Percentiles rank a stretch among this genome's conserved stretches.
Conservation (phyloP, 1,139 yeast species). For the Suhomyces ambrosiae region DNA sequence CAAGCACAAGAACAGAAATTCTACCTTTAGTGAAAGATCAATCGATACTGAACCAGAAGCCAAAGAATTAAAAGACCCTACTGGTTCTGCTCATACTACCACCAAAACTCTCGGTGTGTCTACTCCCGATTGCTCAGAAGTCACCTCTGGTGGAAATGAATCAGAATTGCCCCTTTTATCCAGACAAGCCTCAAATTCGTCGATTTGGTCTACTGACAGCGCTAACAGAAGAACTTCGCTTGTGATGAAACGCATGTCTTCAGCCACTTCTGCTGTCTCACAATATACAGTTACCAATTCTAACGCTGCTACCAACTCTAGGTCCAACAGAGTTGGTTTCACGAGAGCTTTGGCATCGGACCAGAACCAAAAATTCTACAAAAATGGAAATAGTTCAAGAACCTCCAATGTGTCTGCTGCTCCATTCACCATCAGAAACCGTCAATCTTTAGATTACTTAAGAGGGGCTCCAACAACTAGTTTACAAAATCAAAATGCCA, state of each 20-base stretch:
- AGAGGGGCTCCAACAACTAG: slow-evolving; percentile 15
- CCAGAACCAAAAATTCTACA: slow-evolving; percentile 27
- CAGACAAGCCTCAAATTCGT: slow-evolving; percentile 36
- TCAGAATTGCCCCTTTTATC: slow-evolving; percentile 23
- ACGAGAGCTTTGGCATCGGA: slow-evolving; percentile 46
- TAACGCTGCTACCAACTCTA: slow-evolving; percentile 1
- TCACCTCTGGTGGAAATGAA: slow-evolving; percentile 11
- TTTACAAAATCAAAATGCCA: slow-evolving; percentile 5
- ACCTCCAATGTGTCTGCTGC: slow-evolving; percentile 19
- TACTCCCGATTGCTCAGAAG: slow-evolving; percentile 9
- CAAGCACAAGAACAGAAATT: slow-evolving; percentile 12
- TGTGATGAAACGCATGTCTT: slow-evolving; percentile 34
- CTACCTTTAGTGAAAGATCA: slow-evolving; percentile 13
- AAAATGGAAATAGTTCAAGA: slow-evolving; percentile 27
- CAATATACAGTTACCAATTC: slow-evolving; percentile 26
- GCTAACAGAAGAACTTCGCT: slow-evolving; percentile 30
- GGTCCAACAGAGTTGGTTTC: slow-evolving; percentile 39
- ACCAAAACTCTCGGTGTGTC: slow-evolving; percentile 9
- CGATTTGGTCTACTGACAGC: slow-evolving; percentile 45
- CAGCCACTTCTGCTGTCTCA: slow-evolving; percentile 36
- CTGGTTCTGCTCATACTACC: slow-evolving; percentile 10
- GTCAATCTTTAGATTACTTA: slow-evolving; percentile 36
- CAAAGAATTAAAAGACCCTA: slow-evolving; percentile 11
- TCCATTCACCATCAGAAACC: slow-evolving; percentile 25
- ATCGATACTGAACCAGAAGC: slow-evolving; percentile 7